Evolutionary conservation across 73 alveolate genomes (phyloP).

Genomic region (Strombidium stylifer): DNA sequence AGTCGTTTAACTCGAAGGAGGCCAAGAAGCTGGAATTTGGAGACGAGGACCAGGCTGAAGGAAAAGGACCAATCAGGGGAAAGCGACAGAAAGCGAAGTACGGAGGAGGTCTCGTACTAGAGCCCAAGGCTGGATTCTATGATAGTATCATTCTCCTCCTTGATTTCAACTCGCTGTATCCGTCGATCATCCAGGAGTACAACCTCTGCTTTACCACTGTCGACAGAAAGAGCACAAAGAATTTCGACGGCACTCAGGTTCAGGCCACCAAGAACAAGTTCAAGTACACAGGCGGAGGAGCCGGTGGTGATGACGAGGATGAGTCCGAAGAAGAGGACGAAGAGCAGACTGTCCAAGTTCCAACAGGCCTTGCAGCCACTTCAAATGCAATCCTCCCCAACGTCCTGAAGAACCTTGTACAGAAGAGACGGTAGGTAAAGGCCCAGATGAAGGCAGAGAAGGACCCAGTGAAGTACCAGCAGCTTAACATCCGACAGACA

Average conservation of each 20-base stretch:
- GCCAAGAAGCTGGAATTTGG: conserved; percentile 47
- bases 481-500: conserved; percentile 90
- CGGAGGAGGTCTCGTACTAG: conserved; percentile 98
- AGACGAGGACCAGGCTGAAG: conserved; percentile 69
- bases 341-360: conserved; percentile 73
- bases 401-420: conserved; percentile 81
- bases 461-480: conserved; percentile 72
- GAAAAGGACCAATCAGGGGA: conserved; percentile 31
- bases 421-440: conserved; percentile 82
- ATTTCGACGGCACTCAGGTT: conserved; percentile 59
- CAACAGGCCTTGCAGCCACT: conserved; percentile 57
- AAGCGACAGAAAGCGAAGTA: conserved; percentile 87
- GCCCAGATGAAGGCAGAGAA: conserved; percentile 78
- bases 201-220: conserved; percentile 99
- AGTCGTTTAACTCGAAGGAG: conserved; percentile 54
- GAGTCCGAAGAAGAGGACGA: conserved; percentile 62
- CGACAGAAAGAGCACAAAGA: conserved; percentile 76
- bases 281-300: too few species aligned
- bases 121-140: conserved; percentile 97
- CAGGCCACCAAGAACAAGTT: conserved; percentile 29
- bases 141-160: conserved; percentile 92
- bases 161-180: conserved; percentile 99
- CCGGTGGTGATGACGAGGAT: conserved; percentile 66
- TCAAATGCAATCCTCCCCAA: conserved; percentile 85
- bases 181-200: conserved; percentile 98